A percentile compares a stretch with the other conserved stretches of the same genome.
Evolutionary conservation across 441 rosid genomes (phyloP).

Genomic region (Pelargonium myrrhifolium): DNA sequence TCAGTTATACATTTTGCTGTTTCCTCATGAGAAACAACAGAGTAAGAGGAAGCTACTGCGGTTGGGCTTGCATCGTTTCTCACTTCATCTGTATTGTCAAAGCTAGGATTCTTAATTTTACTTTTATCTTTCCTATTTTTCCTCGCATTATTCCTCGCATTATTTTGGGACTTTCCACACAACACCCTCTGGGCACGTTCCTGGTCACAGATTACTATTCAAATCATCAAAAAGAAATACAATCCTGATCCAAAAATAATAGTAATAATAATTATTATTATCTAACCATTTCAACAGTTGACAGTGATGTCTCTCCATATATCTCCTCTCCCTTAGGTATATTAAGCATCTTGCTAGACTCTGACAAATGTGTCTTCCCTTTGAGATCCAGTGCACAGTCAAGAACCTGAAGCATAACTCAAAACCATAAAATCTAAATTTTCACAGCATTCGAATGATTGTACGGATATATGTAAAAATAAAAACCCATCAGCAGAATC

Average conservation of each 20-base stretch:
- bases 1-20: slow-evolving; percentile 24
- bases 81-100: slow-evolving; percentile 29
- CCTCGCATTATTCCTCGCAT: slow-evolving; percentile 43
- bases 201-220: slow-evolving; percentile 45
- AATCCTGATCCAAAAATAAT: slow-evolving; percentile 24
- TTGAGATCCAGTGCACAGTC: slow-evolving; percentile 24
- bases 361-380: slow-evolving; percentile 30
- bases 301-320: slow-evolving; percentile 26
- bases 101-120: slow-evolving; percentile 39
- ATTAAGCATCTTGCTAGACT: slow-evolving; percentile 33
- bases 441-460: slow-evolving; percentile 8
- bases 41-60: slow-evolving; percentile 27
- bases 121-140: slow-evolving; percentile 60
- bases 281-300: slow-evolving; percentile 41
- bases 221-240: slow-evolving; percentile 23
- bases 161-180: slow-evolving; percentile 45
- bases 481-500: slow-evolving; percentile 10
- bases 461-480: not conserved
- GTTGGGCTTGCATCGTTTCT: slow-evolving; percentile 31
- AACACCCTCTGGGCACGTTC: slow-evolving; percentile 46
- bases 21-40: slow-evolving; percentile 29
- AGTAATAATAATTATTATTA: not conserved
- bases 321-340: slow-evolving; percentile 29
- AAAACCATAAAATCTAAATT: slow-evolving; percentile 16
- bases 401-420: slow-evolving; percentile 40